phyloP scores from a whole-genome alignment of 257 asterid genomes.

The Coffea canephora region DNA sequence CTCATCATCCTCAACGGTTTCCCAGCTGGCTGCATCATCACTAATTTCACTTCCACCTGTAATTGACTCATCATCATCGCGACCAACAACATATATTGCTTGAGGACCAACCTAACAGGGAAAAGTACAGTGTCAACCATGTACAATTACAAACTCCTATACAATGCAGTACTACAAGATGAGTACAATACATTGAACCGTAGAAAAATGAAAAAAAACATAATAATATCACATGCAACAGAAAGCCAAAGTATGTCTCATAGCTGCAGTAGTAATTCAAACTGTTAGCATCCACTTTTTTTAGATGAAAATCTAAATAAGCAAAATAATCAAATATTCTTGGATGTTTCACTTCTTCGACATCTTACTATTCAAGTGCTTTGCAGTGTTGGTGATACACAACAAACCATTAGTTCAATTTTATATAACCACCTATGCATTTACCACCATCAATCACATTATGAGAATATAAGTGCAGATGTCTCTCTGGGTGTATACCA shows the following conservation, averaged over 20 bases:
- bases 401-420: not conserved
- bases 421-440: not conserved
- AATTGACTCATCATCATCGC: conserved; percentile 92
- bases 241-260: not conserved
- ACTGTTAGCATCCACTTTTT: not conserved
- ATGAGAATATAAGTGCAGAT: not conserved
- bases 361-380: not conserved
- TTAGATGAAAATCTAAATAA: not conserved
- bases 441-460: not conserved
- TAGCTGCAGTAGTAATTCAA: not conserved
- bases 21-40: conserved; percentile 98
- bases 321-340: not conserved
- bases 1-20: conserved; percentile 89
- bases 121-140: conserved; percentile 4
- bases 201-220: not conserved
- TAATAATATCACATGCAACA: not conserved
- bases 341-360: not conserved
- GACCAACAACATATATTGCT: conserved; percentile 97
- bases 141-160: not conserved
- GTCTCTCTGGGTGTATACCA: not conserved
- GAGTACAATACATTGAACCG: not conserved
- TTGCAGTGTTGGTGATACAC: not conserved
- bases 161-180: not conserved
- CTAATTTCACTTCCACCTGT: conserved; percentile 81
- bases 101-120: conserved; percentile 92